phyloP scores from a whole-genome alignment of 2,329 filamentous ascomycete species.

The Colletotrichum costaricense region DNA sequence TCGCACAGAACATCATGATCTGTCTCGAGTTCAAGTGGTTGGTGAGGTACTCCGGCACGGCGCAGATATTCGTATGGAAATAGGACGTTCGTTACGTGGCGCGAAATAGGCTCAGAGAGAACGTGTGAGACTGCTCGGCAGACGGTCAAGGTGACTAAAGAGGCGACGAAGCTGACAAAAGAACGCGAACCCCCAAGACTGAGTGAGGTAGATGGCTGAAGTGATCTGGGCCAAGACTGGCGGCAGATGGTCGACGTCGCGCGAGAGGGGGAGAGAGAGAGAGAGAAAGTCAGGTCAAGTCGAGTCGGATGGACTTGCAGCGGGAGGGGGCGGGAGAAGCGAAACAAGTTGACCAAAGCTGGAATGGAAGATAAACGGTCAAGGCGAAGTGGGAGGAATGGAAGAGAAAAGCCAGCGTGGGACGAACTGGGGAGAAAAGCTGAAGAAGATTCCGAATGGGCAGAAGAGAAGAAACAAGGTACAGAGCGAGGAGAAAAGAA shows the following conservation, averaged over 20 bases:
- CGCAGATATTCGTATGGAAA: not conserved
- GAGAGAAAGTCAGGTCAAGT: not conserved
- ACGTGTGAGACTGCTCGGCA: not conserved
- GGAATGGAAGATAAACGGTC: conserved; percentile 4
- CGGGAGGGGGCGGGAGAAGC: not conserved
- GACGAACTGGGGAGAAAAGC: not conserved
- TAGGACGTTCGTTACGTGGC: not conserved
- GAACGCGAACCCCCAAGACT: not conserved
- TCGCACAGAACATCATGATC: conserved; percentile 28
- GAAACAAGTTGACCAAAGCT: conserved; percentile 13
- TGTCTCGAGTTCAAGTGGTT: conserved; percentile 1
- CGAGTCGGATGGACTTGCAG: not conserved
- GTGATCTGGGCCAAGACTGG: not conserved
- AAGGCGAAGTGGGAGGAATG: conserved; percentile 5
- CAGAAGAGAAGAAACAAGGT: conserved; percentile 3
- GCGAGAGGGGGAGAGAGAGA: not conserved
- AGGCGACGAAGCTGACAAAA: not conserved
- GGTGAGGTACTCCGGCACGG: not conserved
- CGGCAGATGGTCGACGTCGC: not conserved
- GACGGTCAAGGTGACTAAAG: not conserved
- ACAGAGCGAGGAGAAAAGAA: conserved; percentile 12
- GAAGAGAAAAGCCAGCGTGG: conserved; percentile 6
- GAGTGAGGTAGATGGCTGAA: not conserved
- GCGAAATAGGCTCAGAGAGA: not conserved
- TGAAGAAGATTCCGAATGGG: not conserved